These are phyloP conservation scores for Leptographium flavum DNA, from an alignment of 2,329 filamentous ascomycete genomes.

Conservation along the genomic window DNA sequence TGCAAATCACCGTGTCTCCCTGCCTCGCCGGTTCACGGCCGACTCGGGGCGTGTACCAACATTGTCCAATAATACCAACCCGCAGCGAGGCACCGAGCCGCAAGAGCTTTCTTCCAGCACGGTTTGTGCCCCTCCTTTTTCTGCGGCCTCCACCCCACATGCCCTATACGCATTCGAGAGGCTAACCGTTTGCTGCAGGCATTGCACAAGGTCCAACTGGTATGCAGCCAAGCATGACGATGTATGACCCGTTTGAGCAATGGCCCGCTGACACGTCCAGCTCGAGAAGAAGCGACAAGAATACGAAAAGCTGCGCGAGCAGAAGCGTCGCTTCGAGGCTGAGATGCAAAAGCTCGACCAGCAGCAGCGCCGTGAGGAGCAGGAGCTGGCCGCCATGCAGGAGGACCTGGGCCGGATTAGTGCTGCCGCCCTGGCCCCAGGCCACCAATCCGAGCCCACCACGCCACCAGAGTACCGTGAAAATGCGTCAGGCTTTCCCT, in stretches of 20 bases:
- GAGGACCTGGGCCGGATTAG: slow-evolving; percentile 53
- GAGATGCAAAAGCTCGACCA: slow-evolving; percentile 85
- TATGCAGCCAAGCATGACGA: slow-evolving; percentile 44
- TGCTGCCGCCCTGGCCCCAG: slow-evolving; percentile 30
- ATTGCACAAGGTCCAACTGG: slow-evolving; percentile 62
- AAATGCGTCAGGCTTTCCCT: slow-evolving; percentile 53
- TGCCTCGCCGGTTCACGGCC: slow-evolving; percentile 88
- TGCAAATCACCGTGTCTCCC: slow-evolving; percentile 56
- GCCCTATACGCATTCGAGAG: background rate
- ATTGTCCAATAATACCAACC: slow-evolving; percentile 43
- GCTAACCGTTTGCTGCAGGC: slow-evolving; percentile 27
- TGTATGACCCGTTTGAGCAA: too few species aligned
- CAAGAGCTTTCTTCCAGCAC: slow-evolving; percentile 32
- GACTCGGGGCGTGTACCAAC: slow-evolving; percentile 75
- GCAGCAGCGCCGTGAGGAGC: slow-evolving; percentile 68
- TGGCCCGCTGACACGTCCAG: slow-evolving; percentile 31
- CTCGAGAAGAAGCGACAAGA: slow-evolving; percentile 88
- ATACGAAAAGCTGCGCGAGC: slow-evolving; percentile 80
- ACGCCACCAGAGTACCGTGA: slow-evolving; percentile 90
- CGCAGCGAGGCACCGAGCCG: slow-evolving; percentile 31
- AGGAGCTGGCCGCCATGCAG: slow-evolving; percentile 74
- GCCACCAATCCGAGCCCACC: slow-evolving; percentile 85
- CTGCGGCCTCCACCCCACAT: background rate
- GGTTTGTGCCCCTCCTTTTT: slow-evolving; percentile 11
- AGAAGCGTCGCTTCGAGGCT: slow-evolving; percentile 77